Evolutionary conservation across 2,329 filamentous ascomycete genomes (phyloP), one percentile per base, ranked within the genome.

Genomic region (Epichloe glyceriae): DNA sequence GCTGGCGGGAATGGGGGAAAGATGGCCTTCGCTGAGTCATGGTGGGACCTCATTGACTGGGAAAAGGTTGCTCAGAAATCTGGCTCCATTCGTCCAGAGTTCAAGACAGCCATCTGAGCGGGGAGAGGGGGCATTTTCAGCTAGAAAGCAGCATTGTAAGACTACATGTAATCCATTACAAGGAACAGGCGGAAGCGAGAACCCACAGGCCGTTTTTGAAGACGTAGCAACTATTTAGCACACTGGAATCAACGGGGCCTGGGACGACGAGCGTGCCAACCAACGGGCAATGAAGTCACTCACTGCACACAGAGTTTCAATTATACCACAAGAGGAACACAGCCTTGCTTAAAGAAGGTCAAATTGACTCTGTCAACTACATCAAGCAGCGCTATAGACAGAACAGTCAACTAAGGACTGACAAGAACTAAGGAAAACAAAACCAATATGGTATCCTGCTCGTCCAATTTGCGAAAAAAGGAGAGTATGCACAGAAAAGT

Each of bases 11-110:
- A 83, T 51, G 75, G 73, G 43, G 88, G 88, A 47, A 98, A 96
- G 80, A 73, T 74, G 49, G 69, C 73, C 49, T 98, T 80, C 66
- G 74, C 90, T 49, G 78, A 86, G 64, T 75, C 76, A 41, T 97
- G 91, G 91, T 98, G 93, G 93, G 70, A 87, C 47, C 74, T 73
- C 49, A 83, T 98, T 58, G 81, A 98, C 69, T 98, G 93, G 93
- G 71, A 82, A 47, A 73, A 77, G 54, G 90, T 95, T 47, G 72
- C 74, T 35, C 63, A 70, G 40, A 62, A 59, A 48, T 56, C 65
- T 22, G 62, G 65, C 40, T 55, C 62, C n/a, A 47, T 53, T 52
- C 66, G 60, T 61, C 71, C 54, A 51, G 62, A 59, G 41, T 70
- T 65, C 53, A 66, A 62, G 61, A 57, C 57, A 22, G 58, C 57